Conservation (phyloP, 129 eudicot species). For the Tagetes patula region DNA sequence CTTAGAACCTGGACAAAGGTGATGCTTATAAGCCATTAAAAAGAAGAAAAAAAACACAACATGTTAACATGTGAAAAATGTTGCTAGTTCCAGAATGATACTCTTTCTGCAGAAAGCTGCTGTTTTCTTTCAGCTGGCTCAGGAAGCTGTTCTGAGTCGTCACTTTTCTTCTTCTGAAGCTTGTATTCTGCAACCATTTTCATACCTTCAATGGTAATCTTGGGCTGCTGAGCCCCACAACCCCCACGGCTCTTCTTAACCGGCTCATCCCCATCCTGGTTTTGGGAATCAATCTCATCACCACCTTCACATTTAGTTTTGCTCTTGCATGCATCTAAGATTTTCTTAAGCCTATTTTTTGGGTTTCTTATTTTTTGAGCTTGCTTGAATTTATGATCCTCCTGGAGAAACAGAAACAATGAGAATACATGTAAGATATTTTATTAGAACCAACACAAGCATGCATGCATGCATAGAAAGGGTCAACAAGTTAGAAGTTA, state of each 20-base stretch:
- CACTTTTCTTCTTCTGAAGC: constrained; percentile 83
- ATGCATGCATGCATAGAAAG: not conserved
- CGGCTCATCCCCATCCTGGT: constrained; percentile 78
- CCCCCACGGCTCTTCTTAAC: constrained; percentile 87
- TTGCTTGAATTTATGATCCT: constrained; percentile 88
- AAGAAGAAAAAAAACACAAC: not conserved
- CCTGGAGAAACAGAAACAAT: constrained; percentile 40
- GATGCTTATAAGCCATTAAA: constrained; percentile 5
- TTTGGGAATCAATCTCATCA: constrained; percentile 83
- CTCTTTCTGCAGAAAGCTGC: constrained; percentile 93
- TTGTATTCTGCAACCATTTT: constrained; percentile 94
- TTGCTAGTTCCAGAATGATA: constrained; percentile 26
- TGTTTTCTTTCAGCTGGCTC: constrained; percentile 98
- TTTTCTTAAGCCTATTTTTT: constrained; percentile 76
- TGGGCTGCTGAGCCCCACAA: constrained; percentile 98
- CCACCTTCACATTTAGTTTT: constrained; percentile 97
- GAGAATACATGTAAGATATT: not conserved
- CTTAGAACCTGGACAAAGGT: constrained; percentile 62
- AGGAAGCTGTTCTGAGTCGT: constrained; percentile 91
- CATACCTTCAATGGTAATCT: constrained; percentile 95
- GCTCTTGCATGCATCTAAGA: constrained; percentile 88
- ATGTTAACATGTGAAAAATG: not conserved
- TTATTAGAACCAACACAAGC: constrained; percentile 5
- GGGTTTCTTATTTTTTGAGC: constrained; percentile 89
- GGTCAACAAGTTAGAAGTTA: constrained; percentile 1